Conservation (phyloP, 2,329 filamentous ascomycete genomes). For the Aphanocladium album region DNA sequence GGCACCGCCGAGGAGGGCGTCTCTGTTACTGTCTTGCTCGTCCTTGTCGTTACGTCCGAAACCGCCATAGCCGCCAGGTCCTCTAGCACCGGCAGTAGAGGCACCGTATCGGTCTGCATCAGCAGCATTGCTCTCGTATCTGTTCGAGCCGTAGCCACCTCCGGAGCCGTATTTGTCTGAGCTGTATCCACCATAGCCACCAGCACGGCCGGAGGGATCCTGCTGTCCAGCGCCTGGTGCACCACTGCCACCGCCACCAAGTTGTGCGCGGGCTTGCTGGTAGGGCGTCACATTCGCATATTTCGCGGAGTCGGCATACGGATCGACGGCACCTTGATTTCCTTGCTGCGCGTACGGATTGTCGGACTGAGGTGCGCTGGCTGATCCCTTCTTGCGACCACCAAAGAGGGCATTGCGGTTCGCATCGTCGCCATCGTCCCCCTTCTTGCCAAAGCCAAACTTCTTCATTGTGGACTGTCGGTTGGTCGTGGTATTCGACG, state of each 20-base stretch:
- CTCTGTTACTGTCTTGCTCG: conserved; percentile 49
- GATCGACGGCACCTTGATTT: conserved; percentile 37
- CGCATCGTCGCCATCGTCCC: conserved; percentile 43
- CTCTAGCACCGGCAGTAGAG: conserved; percentile 30
- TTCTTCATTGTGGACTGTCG: conserved; percentile 45
- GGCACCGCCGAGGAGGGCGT: conserved; percentile 59
- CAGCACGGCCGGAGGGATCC: conserved; percentile 16
- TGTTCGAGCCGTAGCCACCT: conserved; percentile 48
- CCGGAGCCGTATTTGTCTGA: conserved; percentile 48
- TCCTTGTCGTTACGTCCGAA: conserved; percentile 43
- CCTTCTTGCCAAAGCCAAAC: conserved; percentile 55
- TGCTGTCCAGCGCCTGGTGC: conserved; percentile 13
- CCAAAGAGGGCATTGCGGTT: conserved; percentile 49
- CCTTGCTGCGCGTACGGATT: conserved; percentile 56
- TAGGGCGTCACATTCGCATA: conserved; percentile 42
- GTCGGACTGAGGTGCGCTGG: conserved; percentile 38
- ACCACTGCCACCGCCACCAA: conserved; percentile 23
- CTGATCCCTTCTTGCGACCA: conserved; percentile 44
- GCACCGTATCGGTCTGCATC: conserved; percentile 23
- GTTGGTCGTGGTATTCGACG: neutral
- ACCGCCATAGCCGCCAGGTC: conserved; percentile 57
- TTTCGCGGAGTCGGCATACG: conserved; percentile 46
- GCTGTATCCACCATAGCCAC: conserved; percentile 41
- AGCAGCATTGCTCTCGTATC: conserved; percentile 41
- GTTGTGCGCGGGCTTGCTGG: conserved; percentile 36